A percentile compares a stretch with the other conserved stretches of the same genome.
These are phyloP conservation scores for Podospora conica DNA, from an alignment of 495 filamentous ascomycete species.

Conservation along the genomic window DNA sequence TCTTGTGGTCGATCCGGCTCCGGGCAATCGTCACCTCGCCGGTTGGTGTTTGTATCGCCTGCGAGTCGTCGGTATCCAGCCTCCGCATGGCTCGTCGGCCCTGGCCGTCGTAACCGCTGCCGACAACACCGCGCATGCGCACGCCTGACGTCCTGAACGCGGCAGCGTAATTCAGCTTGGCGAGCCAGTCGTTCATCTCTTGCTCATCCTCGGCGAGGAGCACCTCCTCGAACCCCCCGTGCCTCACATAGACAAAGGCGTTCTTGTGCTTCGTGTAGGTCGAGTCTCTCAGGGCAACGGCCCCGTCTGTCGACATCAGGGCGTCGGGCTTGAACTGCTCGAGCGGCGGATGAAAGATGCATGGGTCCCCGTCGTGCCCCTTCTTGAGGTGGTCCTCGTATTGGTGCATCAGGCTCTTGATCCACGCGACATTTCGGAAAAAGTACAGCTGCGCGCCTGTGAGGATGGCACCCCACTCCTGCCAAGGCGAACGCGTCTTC, in stretches of 20 bases:
- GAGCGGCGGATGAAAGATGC: conserved; percentile 84
- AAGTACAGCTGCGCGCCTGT: conserved; percentile 95
- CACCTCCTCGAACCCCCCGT: conserved; percentile 81
- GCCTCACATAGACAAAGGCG: conserved; percentile 85
- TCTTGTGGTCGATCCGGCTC: conserved; percentile 67
- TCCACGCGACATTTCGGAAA: conserved; percentile 87
- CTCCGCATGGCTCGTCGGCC: conserved; percentile 65
- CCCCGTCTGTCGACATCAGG: conserved; percentile 84
- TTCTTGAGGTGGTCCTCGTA: conserved; percentile 69
- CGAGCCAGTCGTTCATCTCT: conserved; percentile 97
- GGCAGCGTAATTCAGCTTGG: conserved; percentile 92
- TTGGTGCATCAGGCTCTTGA: conserved; percentile 85
- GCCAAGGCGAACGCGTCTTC: conserved; percentile 91
- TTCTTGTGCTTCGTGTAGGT: conserved; percentile 95
- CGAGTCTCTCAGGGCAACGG: conserved; percentile 79
- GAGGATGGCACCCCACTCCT: conserved; percentile 95
- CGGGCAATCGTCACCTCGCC: conserved; percentile 63
- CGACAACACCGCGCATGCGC: conserved; percentile 78
- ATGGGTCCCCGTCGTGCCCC: conserved; percentile 58
- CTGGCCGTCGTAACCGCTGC: conserved; percentile 79
- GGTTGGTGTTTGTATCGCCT: conserved; percentile 59
- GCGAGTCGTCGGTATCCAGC: conserved; percentile 49
- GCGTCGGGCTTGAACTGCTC: conserved; percentile 88
- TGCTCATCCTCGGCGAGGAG: conserved; percentile 81
- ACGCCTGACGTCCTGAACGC: conserved; percentile 91